Conservation (phyloP, 202 grass and related monocot species). For the Schoenoplectus triqueter region DNA sequence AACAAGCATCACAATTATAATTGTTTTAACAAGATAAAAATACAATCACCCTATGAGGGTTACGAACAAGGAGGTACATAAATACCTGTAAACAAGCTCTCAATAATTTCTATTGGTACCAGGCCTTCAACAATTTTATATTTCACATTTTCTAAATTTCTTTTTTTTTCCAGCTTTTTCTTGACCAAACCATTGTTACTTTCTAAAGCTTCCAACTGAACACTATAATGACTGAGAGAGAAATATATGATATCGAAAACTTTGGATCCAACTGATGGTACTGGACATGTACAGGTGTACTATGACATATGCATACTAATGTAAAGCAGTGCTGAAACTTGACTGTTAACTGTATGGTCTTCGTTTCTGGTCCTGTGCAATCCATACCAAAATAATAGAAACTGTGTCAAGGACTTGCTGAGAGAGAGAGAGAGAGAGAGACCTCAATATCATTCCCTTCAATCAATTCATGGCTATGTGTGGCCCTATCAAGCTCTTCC, state of each 20-base stretch:
- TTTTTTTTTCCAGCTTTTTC: neutral
- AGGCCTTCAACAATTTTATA: constrained; percentile 7
- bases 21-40: neutral
- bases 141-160: neutral
- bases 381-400: neutral
- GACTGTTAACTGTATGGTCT: neutral
- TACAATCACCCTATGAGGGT: neutral
- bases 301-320: neutral
- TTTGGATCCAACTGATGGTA: constrained; percentile 5
- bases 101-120: neutral
- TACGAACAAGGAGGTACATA: neutral
- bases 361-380: neutral
- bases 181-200: neutral
- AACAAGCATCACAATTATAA: constrained; percentile 12
- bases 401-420: neutral
- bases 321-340: neutral
- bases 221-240: neutral
- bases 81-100: neutral
- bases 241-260: neutral
- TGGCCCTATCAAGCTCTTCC: constrained; percentile 65
- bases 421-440: constrained; percentile 27
- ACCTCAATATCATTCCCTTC: constrained; percentile 79
- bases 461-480: constrained; percentile 65
- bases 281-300: neutral
- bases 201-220: neutral